Evolutionary conservation across 805 yeast species (phyloP), one percentile per base, ranked within the genome.

Genomic region (Saccharomycopsis sp.): DNA sequence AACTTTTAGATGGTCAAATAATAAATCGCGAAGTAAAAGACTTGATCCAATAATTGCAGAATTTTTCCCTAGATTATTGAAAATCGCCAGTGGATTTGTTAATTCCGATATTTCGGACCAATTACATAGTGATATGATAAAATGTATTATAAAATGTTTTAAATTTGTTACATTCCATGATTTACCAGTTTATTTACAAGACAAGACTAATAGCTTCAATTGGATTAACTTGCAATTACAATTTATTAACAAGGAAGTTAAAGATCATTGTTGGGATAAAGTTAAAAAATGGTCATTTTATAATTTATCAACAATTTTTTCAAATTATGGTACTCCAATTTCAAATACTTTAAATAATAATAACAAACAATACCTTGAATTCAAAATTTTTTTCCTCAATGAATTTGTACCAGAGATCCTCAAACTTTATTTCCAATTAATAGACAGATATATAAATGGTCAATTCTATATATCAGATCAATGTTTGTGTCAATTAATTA

Each of bases 251-350:
- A 71, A 77, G 64, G 81, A 77, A 33, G 67, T 77, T 40, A 67
- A 64, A 39, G 53, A 63, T 17, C 67, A 74, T 54, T 81, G 77
- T 40, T 84, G 82, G 82, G 80, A 68, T 58, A 90, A 78, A 63
- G 75, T 78, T 54, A 89, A 74, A 65, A 93, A 90, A 61, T 90
- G 97, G 97, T 77, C 94, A 1, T 79, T 79, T 56, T 87, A 86
- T 20, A 87, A 85, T 59, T 59, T 89, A 33, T 74, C 71, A 53
- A 74, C 94, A 53, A 59, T 88, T 2, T 85, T 85, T 55, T 72
- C 72, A 43, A 72, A 90, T 54, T 88, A 83, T 57, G 86, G 82
- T 1, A 73, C 85, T 2, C 49, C 51, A 13, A 24, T 37, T 2
- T 34, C 47, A 8, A 40, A 24, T 23, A 52, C 67, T 16, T 60